Evolutionary conservation across 2,329 filamentous ascomycete genomes (phyloP), one percentile per base, ranked within the genome.

Genomic region (Aspergillus awamori): DNA sequence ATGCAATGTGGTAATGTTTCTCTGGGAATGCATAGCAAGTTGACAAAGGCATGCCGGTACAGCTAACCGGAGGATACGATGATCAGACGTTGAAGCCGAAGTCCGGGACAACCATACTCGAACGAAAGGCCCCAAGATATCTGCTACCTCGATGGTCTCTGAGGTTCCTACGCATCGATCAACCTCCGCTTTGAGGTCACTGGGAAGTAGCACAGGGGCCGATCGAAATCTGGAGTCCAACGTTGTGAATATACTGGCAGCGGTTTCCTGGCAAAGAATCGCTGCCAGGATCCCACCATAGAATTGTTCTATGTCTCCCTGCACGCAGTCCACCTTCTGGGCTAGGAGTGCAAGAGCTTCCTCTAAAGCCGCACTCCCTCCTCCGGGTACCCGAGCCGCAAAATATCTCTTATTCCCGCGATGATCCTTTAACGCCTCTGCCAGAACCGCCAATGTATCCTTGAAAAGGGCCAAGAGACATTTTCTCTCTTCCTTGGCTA

Each of bases 331-430:
- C 83, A 65, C 84, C 85, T 57, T 89, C 83, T 57, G 87, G 78
- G 36, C 89, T 86, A 74, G 88, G 87, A 74, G 86, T 87, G 63
- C 85, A 86, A 78, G 84, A 5, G 86, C 86, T 71, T 91, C 86
- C 70, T 95, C 89, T 58, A 97, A 75, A 7, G 87, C 86, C 65
- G 87, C 83, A 89, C 92, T 96, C 3, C 94, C 93, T 59, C 89
- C 90, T 22, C 86, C 88, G 61, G 91, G 86, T 30, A 96, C 87
- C 66, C 87, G 84, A 67, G 87, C 88, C 61, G 87, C 86, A 74
- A 98, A 98, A 79, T 94, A 97, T 68, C 91, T 87, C 70, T 89
- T 86, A 77, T 98, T 99, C 20, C 93, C 94, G 51, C 89, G 84
- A 75, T 98, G 93, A 49, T 87, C 87, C 57, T 87, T 86, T 66